Evolutionary conservation across 306 rosid genomes (phyloP), one percentile per base, ranked within the genome.

Genomic region (Pyrus betulifolia): DNA sequence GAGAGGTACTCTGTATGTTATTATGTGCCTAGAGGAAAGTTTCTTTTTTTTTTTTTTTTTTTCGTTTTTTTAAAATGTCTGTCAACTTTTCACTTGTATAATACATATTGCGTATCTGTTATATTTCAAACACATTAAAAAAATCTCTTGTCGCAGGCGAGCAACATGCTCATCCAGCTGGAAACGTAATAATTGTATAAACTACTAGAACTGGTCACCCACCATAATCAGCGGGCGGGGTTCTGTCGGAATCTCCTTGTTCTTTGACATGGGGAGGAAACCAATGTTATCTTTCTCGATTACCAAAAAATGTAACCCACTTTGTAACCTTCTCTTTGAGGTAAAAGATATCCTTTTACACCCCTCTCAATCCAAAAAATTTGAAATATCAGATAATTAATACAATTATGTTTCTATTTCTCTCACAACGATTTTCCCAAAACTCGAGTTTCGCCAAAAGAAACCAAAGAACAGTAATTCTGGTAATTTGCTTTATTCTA

Each of bases 121-220:
- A 2, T 38, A 38, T 38, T 38, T 7, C 40, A 7, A 7, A 35
- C 9, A 35, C 2, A 7, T 2, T 6, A 7, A 35, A 6, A 7
- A 35, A 7, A 0, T 2, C 25, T 6, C 0, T 5, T 4, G 40
- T 35, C 40, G 2, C 0, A 35, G 19, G 27, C 71, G 19, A 14
- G 33, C 45, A 75, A 76, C 76, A 38, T 6, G 70, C 76, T 59
- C 19, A 13, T 4, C 86, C 84, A 76, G 78, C 76, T 76, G 79
- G 74, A 57, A 25, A 28, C 30, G 14, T 22, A 8, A 68, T 38
- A 59, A 52, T 46, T 67, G 18, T 38, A 69, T 46, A 63, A 71
- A 27, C 42, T 40, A 62, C 27, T 54, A 31, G 31, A 62, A 63
- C 52, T 28, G 4, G 23, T 28, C 40, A 61, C 38, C 38, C 15